Conservation (phyloP, 225 moss, liverwort and hornwort species). For the Pseudoscleropodium purum region DNA sequence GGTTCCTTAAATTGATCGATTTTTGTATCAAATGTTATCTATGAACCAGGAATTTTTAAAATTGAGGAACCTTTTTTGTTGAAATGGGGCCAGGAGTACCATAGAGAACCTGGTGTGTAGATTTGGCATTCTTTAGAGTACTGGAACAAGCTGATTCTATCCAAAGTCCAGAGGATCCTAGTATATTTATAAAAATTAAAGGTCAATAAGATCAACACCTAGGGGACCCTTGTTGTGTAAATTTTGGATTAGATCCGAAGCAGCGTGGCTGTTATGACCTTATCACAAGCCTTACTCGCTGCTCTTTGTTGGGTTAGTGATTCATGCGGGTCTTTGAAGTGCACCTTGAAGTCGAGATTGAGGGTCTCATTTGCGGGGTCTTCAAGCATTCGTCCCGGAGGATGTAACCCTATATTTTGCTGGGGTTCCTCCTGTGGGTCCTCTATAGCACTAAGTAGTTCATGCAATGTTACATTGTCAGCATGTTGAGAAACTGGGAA, state of each 20-base stretch:
- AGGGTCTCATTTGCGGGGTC: background rate
- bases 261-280: background rate
- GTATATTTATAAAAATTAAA: background rate
- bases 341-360: background rate
- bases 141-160: background rate
- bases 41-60: background rate
- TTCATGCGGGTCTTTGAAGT: background rate
- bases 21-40: background rate
- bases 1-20: background rate
- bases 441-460: background rate
- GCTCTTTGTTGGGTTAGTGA: background rate
- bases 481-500: conserved; percentile 28
- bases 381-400: background rate
- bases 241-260: background rate
- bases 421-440: background rate
- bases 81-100: background rate
- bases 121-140: background rate
- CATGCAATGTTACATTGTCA: background rate
- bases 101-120: background rate
- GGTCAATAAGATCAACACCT: background rate
- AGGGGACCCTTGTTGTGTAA: background rate
- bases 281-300: background rate
- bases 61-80: background rate
- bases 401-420: background rate
- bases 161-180: background rate